Base-by-base conservation (phyloP, 305 asterid species). In the Withania somnifera region DNA sequence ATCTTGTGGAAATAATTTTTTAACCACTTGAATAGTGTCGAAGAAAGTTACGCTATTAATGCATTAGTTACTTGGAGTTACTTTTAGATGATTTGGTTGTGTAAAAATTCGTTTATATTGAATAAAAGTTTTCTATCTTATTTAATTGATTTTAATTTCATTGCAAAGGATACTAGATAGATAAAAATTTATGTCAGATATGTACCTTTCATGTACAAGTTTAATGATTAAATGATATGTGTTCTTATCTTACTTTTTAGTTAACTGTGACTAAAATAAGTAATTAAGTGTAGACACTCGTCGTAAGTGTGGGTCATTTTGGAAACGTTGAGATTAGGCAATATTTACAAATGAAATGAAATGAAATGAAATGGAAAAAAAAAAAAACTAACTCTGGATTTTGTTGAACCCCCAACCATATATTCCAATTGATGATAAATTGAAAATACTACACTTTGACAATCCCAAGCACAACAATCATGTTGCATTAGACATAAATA, bases 321-420 rank as follows among this genome's bases (percentile, higher is more conserved):
- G 42, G 69, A 61, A 24, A 63, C 42, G n/a, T 1, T 66, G 75
- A 32, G 30, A 66, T 36, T 36, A 9, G 76, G 11, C n/a, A 34
- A 67, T 1, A 19, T 10, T 36, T 13, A 11, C 30, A 36, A 67
- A 67, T 67, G 28, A 67, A 67, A 67, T 36, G 6, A 6, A n/a
- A 51, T 4, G 6, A 51, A 51, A 51, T 51, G 6, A 6, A 52
- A 52, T 52, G 54, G 64, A n/a, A n/a, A n/a, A n/a, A n/a, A 11
- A 66, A 67, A 38, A 36, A 67, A 56, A 7, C 8, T 10, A 19
- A 19, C 32, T 67, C 17, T 11, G 58, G 24, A 50, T 47, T 71
- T 71, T 71, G 38, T 71, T 73, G 40, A 73, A 73, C 57, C 57
- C 79, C 79, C 40, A 24, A 71, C 58, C 79, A 45, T 71, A 71